Percentiles rank a stretch among this genome's conserved stretches.
Evolutionary conservation across 768 basidiomycete genomes (phyloP).

Genomic region (Termitomyces sp.): DNA sequence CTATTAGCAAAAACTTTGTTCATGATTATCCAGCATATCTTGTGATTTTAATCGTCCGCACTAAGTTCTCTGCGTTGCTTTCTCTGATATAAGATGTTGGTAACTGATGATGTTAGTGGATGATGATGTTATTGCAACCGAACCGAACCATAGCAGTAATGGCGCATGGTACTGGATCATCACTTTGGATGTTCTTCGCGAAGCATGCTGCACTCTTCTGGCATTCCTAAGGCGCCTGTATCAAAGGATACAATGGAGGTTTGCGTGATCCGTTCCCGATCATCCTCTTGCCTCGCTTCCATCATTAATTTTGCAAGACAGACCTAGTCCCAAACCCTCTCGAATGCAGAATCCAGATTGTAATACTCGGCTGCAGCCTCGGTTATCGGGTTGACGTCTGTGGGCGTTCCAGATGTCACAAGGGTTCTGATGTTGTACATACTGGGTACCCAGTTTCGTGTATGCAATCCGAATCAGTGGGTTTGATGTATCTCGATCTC

Average conservation of each 20-base stretch:
- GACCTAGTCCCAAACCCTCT: not conserved
- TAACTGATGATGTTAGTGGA: too few species aligned
- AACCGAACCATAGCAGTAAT: not conserved
- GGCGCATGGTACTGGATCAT: not conserved
- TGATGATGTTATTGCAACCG: not conserved
- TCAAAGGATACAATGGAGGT: not conserved
- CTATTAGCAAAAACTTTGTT: too few species aligned
- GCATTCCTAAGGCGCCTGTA: not conserved
- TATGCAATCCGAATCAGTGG: not conserved
- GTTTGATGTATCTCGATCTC: not conserved
- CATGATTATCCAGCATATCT: not conserved
- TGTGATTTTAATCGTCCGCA: not conserved
- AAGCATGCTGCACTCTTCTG: not conserved
- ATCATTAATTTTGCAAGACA: conserved; percentile 4
- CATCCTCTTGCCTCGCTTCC: conserved; percentile 3
- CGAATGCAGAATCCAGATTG: not conserved
- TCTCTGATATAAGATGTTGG: not conserved
- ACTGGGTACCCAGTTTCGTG: not conserved
- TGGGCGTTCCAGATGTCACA: conserved; percentile 9
- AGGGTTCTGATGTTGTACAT: not conserved
- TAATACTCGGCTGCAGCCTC: not conserved
- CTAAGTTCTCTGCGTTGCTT: not conserved
- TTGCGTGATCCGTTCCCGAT: conserved; percentile 8
- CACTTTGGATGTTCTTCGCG: not conserved
- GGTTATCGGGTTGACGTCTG: conserved; percentile 1